Evolutionary conservation across 257 asterid species (phyloP).

Genomic region (Solanum ossicruentum): DNA sequence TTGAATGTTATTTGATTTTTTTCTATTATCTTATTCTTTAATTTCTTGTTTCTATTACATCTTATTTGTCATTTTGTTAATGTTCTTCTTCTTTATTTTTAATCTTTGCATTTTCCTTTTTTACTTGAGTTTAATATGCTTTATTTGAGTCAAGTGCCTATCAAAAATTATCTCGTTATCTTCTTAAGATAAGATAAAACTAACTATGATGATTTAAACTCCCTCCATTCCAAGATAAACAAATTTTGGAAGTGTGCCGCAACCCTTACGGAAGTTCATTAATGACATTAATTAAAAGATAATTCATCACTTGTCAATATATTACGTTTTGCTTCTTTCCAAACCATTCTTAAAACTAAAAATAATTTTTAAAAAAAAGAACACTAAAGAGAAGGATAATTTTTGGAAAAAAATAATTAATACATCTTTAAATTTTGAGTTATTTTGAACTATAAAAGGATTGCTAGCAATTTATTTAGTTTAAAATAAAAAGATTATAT

Average conservation of each 20-base stretch:
- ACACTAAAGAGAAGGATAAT: no score
- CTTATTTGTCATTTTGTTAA: neutral
- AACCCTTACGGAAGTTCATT: neutral
- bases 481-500: no score
- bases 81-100: neutral
- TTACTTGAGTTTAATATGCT: neutral
- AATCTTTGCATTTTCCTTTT: fast-evolving
- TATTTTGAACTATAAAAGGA: no score
- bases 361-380: no score
- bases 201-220: no score
- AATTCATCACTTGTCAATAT: no score
- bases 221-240: neutral
- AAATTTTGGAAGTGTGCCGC: neutral
- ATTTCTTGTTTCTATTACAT: neutral
- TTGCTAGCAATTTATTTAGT: no score
- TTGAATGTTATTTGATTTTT: neutral
- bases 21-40: fast-evolving
- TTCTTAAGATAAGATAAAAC: neutral
- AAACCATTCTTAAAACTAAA: no score
- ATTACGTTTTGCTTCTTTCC: no score
- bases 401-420: no score
- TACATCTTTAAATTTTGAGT: no score
- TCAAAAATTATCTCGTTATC: neutral
- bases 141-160: fast-evolving
- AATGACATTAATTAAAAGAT: neutral